These are phyloP conservation scores for Venturia carpophila DNA, from an alignment of 2,329 filamentous ascomycete species.

Conservation along the genomic window DNA sequence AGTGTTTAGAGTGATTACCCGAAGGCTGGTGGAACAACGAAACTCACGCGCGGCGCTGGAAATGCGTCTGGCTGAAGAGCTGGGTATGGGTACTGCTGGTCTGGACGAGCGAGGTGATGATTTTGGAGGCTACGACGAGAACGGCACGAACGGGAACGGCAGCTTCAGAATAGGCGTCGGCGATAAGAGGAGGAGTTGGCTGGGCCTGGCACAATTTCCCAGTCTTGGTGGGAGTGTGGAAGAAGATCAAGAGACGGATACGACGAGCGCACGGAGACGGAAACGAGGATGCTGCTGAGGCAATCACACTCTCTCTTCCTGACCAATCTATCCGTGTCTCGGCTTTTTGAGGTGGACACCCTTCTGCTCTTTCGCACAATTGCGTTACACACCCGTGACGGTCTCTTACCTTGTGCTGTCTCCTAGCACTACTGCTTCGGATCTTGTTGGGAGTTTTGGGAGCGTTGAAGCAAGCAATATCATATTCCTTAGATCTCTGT, in stretches of 20 bases:
- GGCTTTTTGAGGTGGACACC: not conserved
- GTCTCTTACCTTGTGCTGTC: not conserved
- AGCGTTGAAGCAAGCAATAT: constrained; percentile 1
- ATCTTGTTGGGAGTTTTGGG: not conserved
- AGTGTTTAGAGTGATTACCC: constrained; percentile 82
- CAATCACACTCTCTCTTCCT: too few relatives aligned
- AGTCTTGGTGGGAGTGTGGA: constrained; percentile 9
- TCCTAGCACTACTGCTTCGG: not conserved
- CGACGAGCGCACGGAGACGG: not conserved
- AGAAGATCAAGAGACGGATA: constrained; percentile 4
- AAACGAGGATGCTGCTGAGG: constrained; percentile 6
- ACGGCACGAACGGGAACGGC: constrained; percentile 32
- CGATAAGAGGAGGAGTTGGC: constrained; percentile 60
- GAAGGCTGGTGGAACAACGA: constrained; percentile 72
- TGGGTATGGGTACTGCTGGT: constrained; percentile 26
- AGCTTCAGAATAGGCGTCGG: constrained; percentile 53
- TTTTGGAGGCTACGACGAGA: constrained; percentile 20
- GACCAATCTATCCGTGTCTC: not conserved
- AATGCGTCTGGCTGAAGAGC: constrained; percentile 34
- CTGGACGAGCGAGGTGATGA: constrained; percentile 39
- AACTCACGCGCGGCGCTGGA: constrained; percentile 48
- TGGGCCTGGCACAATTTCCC: constrained; percentile 48
- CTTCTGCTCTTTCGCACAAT: not conserved
- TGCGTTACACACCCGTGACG: not conserved
- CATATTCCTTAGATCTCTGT: not conserved